phyloP scores from a whole-genome alignment of 331 rosid genomes.

The Telfairia occidentalis region DNA sequence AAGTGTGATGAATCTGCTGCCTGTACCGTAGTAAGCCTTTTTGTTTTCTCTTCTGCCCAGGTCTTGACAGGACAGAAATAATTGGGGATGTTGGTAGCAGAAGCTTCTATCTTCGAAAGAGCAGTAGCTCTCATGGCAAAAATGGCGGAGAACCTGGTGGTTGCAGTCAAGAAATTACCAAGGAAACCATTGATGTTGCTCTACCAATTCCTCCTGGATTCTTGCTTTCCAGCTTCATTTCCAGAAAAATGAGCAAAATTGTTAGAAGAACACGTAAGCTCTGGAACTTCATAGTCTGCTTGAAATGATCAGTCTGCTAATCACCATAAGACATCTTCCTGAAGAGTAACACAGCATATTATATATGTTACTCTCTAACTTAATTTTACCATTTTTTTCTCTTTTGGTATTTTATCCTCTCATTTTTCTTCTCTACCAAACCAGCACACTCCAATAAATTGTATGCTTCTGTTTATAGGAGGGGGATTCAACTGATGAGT shows the following conservation, averaged over 20 bases:
- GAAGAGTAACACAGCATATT: neutral
- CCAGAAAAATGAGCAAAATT: slow-evolving; percentile 35
- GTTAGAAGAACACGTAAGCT: slow-evolving; percentile 49
- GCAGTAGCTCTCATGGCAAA: neutral
- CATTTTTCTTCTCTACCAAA: neutral
- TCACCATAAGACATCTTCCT: neutral
- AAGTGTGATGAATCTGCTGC: no score
- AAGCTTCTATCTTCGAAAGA: slow-evolving; percentile 61
- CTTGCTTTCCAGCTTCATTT: slow-evolving; percentile 26
- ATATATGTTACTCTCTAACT: neutral
- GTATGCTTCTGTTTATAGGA: neutral
- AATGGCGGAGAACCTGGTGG: slow-evolving; percentile 17
- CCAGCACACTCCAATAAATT: neutral
- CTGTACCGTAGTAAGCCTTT: neutral
- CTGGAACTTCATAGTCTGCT: slow-evolving; percentile 56
- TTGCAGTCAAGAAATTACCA: slow-evolving; percentile 16
- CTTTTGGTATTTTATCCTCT: neutral
- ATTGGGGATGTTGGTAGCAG: slow-evolving; percentile 76
- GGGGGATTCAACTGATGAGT: neutral
- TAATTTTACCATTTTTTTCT: neutral
- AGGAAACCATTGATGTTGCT: slow-evolving; percentile 3
- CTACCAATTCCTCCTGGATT: slow-evolving; percentile 25
- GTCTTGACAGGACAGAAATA: slow-evolving; percentile 54
- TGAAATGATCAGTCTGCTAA: neutral
- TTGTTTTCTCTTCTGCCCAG: slow-evolving; percentile 19